These are phyloP conservation scores for Termitomyces sp. DNA, from an alignment of 768 basidiomycete genomes.

Conservation along the genomic window DNA sequence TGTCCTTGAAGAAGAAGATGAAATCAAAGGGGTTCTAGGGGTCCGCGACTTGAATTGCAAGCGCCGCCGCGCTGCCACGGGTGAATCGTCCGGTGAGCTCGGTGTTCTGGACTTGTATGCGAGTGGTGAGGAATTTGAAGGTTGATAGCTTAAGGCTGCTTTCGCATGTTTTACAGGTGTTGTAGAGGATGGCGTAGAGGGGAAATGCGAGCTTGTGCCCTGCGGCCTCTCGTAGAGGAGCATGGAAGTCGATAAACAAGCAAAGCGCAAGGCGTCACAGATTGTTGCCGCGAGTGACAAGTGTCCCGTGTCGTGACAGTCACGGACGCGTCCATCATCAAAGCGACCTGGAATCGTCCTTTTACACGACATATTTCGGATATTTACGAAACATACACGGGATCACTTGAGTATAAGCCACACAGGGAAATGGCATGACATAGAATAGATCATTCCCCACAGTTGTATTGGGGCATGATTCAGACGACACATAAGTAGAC, in stretches of 20 bases:
- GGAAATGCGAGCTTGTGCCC: constrained; percentile 4
- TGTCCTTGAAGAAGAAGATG: constrained; percentile 11
- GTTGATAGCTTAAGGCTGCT: constrained; percentile 19
- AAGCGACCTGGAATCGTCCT: too few relatives aligned
- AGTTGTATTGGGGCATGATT: too few relatives aligned
- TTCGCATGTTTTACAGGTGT: neutral
- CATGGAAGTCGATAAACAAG: neutral
- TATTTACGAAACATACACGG: too few relatives aligned
- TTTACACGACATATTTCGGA: too few relatives aligned
- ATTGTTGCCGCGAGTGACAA: neutral
- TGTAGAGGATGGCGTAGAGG: constrained; percentile 10
- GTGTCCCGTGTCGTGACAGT: neutral
- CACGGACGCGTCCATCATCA: neutral
- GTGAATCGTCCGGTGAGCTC: constrained; percentile 32
- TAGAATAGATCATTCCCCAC: too few relatives aligned
- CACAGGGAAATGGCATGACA: too few relatives aligned
- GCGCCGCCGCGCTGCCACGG: constrained; percentile 42
- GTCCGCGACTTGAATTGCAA: constrained; percentile 43
- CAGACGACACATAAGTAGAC: too few relatives aligned
- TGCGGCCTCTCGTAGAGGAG: constrained; percentile 1
- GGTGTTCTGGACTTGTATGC: constrained; percentile 26
- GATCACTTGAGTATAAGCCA: too few relatives aligned
- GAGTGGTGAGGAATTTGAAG: constrained; percentile 47
- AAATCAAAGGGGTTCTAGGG: constrained; percentile 22
- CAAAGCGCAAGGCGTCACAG: constrained; percentile 8